Evolutionary conservation across 1,284 basidiomycete genomes (phyloP), one percentile per base, ranked within the genome.

Genomic region (Sutorius eximius): DNA sequence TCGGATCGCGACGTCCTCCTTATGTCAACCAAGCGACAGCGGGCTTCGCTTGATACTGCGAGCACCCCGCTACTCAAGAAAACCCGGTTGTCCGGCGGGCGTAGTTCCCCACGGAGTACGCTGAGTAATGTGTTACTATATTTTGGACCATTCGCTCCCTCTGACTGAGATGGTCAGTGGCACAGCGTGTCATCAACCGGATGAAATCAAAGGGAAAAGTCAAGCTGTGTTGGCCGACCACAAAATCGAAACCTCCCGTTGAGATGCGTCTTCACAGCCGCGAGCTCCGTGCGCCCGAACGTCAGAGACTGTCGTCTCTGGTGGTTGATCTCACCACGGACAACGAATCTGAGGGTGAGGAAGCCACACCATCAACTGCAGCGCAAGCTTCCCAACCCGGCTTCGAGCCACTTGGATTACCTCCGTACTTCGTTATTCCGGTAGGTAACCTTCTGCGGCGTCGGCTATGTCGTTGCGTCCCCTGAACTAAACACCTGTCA

Each of bases 121-220:
- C 48, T 64, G 36, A 66, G 64, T 70, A 65, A 60, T 48, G 33
- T 12, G 11, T 37, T 24, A 6, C 43, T 45, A 8, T 44, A 18
- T 24, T n/a, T 50, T 42, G 12, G 12, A 13, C 10, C 0, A 12
- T 30, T 30, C 48, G 1, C n/a, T 22, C 38, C 47, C 20, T 38
- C 57, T 67, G 49, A 70, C 45, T 40, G 38, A 5, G 22, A 44
- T 43, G 45, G 33, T 47, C 22, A 70, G 68, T 70, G 68, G 66
- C 66, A 8, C 64, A 59, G 27, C 64, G 53, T 32, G 51, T 69
- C 15, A 67, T 71, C 32, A 58, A 52, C 9, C 53, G 49, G 46
- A 70, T 71, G 67, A 65, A 53, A 45, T 70, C 64, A 11, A 70
- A 65, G 32, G 65, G 66, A 37, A 70, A 56, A 44, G 59, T 70